A percentile compares a stretch with the other conserved stretches of the same genome.
phyloP scores from a whole-genome alignment of 1,284 basidiomycete species.

The Tremellales sp. region DNA sequence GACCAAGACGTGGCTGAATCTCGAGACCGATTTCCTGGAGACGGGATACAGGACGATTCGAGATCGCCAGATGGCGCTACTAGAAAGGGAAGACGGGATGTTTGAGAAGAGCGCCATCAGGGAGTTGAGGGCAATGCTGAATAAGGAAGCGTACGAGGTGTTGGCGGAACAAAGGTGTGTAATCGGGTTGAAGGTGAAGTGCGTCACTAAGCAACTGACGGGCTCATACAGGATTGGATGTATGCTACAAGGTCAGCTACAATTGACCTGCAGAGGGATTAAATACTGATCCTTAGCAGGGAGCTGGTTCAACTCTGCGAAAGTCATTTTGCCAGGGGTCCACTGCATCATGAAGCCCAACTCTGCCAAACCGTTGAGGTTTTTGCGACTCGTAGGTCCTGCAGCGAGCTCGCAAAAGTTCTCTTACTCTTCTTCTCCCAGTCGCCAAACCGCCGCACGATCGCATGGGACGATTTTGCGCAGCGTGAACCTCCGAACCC shows the following conservation, averaged over 20 bases:
- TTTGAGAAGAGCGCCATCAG: conserved; percentile 79
- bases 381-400: conserved; percentile 33
- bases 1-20: conserved; percentile 73
- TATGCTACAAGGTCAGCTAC: conserved; percentile 40
- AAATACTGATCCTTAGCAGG: background rate
- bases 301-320: conserved; percentile 42
- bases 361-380: conserved; percentile 32
- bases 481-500: conserved; percentile 21
- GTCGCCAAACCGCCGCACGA: conserved; percentile 34
- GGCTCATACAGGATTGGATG: conserved; percentile 32
- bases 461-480: conserved; percentile 41
- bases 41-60: conserved; percentile 82
- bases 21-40: conserved; percentile 79
- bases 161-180: conserved; percentile 73
- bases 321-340: conserved; percentile 26
- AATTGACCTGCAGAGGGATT: background rate
- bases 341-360: conserved; percentile 21
- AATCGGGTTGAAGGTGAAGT: background rate
- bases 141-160: conserved; percentile 89
- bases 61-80: conserved; percentile 88
- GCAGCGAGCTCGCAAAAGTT: background rate
- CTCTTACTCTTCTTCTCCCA: conserved; percentile 5
- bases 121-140: conserved; percentile 78
- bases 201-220: background rate
- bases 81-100: conserved; percentile 86